These are phyloP conservation scores for Stropharia rugosoannulata DNA, from an alignment of 768 basidiomycete species.

Conservation along the genomic window DNA sequence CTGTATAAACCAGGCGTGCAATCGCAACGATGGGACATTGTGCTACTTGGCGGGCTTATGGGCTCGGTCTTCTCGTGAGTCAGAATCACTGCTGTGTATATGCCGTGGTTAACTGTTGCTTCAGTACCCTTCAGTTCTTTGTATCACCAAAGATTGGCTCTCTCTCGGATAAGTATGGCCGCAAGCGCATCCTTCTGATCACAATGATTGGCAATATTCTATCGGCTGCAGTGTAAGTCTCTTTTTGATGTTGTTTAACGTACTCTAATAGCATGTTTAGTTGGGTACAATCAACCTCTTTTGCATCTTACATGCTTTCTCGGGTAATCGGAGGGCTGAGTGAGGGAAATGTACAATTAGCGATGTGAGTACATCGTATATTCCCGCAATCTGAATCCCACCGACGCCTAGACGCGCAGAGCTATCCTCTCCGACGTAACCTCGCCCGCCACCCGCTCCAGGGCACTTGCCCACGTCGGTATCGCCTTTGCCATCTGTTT, in stretches of 20 bases:
- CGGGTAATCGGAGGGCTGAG: constrained; percentile 90
- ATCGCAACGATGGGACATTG: constrained; percentile 88
- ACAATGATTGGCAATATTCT: constrained; percentile 94
- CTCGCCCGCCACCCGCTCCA: constrained; percentile 74
- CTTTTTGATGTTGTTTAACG: neutral
- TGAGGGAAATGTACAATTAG: constrained; percentile 97
- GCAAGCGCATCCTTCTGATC: constrained; percentile 76
- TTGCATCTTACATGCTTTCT: constrained; percentile 87
- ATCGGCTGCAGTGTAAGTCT: constrained; percentile 76
- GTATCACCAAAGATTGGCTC: constrained; percentile 81
- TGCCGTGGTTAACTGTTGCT: constrained; percentile 25
- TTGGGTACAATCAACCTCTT: constrained; percentile 89
- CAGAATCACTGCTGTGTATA: constrained; percentile 5
- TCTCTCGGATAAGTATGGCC: constrained; percentile 88
- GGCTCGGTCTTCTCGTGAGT: constrained; percentile 91
- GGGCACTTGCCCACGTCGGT: constrained; percentile 87
- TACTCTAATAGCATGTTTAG: constrained; percentile 33
- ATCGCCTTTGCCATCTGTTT: constrained; percentile 97
- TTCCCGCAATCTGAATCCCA: neutral
- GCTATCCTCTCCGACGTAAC: constrained; percentile 95
- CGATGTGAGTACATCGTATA: constrained; percentile 60
- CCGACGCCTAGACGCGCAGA: constrained; percentile 35
- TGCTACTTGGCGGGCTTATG: constrained; percentile 94
- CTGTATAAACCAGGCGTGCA: constrained; percentile 60
- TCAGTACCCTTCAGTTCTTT: constrained; percentile 78